Base-by-base conservation (phyloP, 352 stramenopile species). In the Achlya hypogyna region DNA sequence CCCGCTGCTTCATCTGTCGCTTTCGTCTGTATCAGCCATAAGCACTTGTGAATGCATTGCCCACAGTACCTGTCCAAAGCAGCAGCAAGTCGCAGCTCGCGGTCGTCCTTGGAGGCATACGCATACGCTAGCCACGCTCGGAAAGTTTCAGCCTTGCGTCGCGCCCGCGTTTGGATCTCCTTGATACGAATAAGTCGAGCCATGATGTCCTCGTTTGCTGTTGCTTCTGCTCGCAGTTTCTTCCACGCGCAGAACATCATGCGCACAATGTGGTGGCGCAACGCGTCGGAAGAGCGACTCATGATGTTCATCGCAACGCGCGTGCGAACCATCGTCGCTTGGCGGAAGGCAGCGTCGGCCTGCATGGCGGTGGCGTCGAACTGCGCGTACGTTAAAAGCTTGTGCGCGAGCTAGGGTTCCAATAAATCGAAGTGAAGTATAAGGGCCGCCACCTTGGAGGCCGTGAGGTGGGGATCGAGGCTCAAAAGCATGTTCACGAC, bases 241-340 rank as follows among this genome's bases (percentile, higher is more conserved):
- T 86, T 86, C 84, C 84, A 93, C 2, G 82, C 84, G 1, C 70
- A 64, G 43, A 93, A 93, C 27, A 88, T 78, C 78, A 93, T 89
- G n/a, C 82, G 74, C 42, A 83, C 70, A 38, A 87, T 91, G 45
- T 88, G 79, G 35, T 78, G 76, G 1, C 78, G 77, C 18, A 91
- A 62, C 16, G 74, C 38, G 10, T 73, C 62, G 25, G 88, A 78
- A 9, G 81, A 90, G 43, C 82, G 74, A 27, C 77, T 89, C 81
- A 93, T 90, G 81, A 91, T 89, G 75, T 88, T 84, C 60, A 91
- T 91, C 12, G 82, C 81, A 9, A 81, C 76, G 42, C 86, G 88
- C 2, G 82, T 81, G 34, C 84, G 73, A 43, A 91, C 81, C 20
- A 91, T 74, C n/a, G 81, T 85, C 28, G 84, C 82, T 69, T 91